Evolutionary conservation across 2,329 filamentous ascomycete genomes (phyloP), one percentile per base, ranked within the genome.

Genomic region (Paraconiothyrium sp.): DNA sequence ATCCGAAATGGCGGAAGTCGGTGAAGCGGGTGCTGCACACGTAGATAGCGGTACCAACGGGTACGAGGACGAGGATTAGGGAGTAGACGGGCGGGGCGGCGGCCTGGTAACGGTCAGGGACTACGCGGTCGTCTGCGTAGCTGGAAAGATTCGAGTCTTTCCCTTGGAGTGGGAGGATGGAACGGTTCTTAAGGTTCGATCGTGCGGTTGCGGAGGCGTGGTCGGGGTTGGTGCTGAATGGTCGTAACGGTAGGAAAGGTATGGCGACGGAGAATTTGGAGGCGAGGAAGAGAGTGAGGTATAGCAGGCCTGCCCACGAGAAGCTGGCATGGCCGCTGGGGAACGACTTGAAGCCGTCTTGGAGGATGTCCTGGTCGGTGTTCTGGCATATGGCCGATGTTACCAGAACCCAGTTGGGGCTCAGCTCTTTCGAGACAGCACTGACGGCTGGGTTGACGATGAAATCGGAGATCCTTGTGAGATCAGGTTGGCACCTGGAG

Each of bases 1-100:
- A 94, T n/a, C 90, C 93, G 76, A 94, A 92, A 78, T 98, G 94
- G 43, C 92, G 89, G 81, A 90, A 96, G 77, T 97, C 90, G 62
- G 90, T 93, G 86, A 90, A 98, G 11, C 94, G 90, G 1, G 92
- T 94, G 32, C 89, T 88, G n/a, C 90, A 85, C 64, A 97, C 91
- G 80, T 93, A 97, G 65, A 93, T 86, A 5, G 93, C 90, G 1
- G 87, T 82, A 59, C 89, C 90, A 66, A 93, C 86, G 2, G 94
- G 94, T 1, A 92, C 78, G 20, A 93, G 82, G 2, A 88, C 85
- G 37, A 94, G 76, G 48, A 90, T 81, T 13, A 97, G 84, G 2
- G 95, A 88, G 73, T 93, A 94, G 8, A 94, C 81, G 0, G 94
- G 94, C 0, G 94, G 93, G 0, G 93, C 91, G 1, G 94, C 94